Percentiles rank a stretch among this genome's conserved stretches.
Evolutionary conservation across 352 stramenopile species (phyloP).

Genomic region (Pythium biforme): DNA sequence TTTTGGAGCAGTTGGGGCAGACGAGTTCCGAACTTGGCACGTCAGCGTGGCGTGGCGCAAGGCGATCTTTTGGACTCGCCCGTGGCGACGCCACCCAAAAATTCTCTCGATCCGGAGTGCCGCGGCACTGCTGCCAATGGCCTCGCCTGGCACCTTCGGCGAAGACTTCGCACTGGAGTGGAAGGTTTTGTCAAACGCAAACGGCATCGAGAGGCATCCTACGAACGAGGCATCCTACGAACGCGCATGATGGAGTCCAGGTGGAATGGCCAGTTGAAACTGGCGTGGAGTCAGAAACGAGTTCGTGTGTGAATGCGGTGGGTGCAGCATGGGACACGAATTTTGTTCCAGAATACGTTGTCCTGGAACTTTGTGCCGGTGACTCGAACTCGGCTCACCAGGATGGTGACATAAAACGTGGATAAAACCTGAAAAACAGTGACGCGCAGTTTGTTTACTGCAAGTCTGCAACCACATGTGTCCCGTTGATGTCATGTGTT

Average conservation of each 20-base stretch:
- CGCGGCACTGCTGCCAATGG: too few species aligned
- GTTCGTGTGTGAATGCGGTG: neutral
- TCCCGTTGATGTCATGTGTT: neutral
- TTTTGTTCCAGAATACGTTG: neutral
- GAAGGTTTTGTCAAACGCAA: too few species aligned
- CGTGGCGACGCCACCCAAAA: neutral
- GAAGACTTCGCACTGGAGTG: too few species aligned
- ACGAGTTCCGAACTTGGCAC: neutral
- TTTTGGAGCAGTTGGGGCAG: neutral
- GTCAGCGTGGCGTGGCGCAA: neutral
- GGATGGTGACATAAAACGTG: slow-evolving; percentile 2
- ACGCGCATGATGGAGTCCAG: too few species aligned
- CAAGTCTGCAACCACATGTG: neutral
- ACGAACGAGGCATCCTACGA: too few species aligned
- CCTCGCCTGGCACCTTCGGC: too few species aligned
- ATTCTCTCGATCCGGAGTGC: neutral
- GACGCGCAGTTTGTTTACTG: neutral
- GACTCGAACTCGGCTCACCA: neutral
- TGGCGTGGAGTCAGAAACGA: neutral
- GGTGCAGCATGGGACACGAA: too few species aligned
- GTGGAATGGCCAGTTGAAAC: neutral
- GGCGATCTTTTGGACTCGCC: neutral
- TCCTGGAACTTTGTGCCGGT: neutral
- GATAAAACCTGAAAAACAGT: neutral
- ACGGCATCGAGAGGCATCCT: too few species aligned